These are phyloP conservation scores for Aspergillus fructus DNA, from an alignment of 2,329 filamentous ascomycete species.

Conservation along the genomic window DNA sequence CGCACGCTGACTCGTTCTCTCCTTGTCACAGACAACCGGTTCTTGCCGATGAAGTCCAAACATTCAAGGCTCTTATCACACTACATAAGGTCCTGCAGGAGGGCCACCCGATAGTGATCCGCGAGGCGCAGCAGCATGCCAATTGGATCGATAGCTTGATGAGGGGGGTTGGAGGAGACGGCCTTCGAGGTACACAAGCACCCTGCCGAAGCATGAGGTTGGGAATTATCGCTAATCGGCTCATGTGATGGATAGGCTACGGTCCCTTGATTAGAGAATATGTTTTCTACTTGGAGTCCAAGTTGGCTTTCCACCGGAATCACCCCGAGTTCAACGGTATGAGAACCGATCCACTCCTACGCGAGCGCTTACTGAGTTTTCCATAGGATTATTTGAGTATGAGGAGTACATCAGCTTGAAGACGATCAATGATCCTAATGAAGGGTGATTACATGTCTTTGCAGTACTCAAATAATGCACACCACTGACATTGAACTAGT, in stretches of 20 bases:
- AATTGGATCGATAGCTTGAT: conserved; percentile 92
- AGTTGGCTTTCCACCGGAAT: conserved; percentile 93
- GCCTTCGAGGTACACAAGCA: conserved; percentile 65
- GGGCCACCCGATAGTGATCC: conserved; percentile 82
- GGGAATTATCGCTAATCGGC: neutral
- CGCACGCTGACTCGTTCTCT: conserved; percentile 1
- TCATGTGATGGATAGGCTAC: conserved; percentile 57
- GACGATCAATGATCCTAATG: conserved; percentile 97
- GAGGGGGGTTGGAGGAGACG: conserved; percentile 77
- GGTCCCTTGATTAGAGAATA: conserved; percentile 93
- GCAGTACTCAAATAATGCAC: neutral
- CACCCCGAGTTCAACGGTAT: conserved; percentile 95
- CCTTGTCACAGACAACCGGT: conserved; percentile 74
- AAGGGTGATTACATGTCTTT: conserved; percentile 62
- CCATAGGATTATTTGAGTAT: conserved; percentile 80
- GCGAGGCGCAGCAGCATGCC: conserved; percentile 84
- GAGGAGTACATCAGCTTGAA: conserved; percentile 98
- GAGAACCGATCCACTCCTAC: conserved; percentile 10
- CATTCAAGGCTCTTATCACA: conserved; percentile 96
- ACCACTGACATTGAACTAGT: conserved; percentile 34
- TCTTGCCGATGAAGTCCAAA: conserved; percentile 95
- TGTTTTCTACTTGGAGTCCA: conserved; percentile 90
- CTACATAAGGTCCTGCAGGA: conserved; percentile 98
- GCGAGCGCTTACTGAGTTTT: conserved; percentile 1
- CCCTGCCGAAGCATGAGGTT: neutral